Conservation (phyloP, 148 eudicot species). For the Euryodendron excelsum region DNA sequence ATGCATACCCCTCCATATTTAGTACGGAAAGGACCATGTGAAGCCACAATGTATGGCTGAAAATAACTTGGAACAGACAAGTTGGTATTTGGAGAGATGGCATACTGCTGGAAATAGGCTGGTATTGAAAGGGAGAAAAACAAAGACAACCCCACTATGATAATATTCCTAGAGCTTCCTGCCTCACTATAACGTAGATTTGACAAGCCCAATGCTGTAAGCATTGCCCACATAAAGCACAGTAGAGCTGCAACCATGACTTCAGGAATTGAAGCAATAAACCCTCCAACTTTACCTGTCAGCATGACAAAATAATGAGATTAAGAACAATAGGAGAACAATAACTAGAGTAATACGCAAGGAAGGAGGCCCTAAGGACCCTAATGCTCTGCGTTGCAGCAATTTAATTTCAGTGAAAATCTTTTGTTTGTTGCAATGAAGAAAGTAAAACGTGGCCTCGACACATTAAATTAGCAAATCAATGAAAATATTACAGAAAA, state of each 20-base stretch:
- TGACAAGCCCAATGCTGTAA: constrained; percentile 87
- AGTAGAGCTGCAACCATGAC: constrained; percentile 95
- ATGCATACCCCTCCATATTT: constrained; percentile 78
- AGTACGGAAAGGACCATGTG: constrained; percentile 88
- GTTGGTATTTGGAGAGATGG: constrained; percentile 73
- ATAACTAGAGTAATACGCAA: background rate
- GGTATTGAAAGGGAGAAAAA: constrained; percentile 86
- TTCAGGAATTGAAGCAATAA: constrained; percentile 91
- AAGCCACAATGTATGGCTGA: constrained; percentile 84
- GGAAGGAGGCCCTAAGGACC: no score
- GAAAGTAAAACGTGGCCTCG: background rate
- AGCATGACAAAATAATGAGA: constrained; percentile 3
- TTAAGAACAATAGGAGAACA: background rate
- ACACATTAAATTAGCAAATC: background rate
- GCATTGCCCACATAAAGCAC: constrained; percentile 99
- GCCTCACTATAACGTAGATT: constrained; percentile 95
- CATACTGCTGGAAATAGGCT: constrained; percentile 95
- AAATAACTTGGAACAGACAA: constrained; percentile 76
- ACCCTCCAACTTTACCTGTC: constrained; percentile 96
- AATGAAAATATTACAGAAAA: background rate
- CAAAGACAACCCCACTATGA: constrained; percentile 84
- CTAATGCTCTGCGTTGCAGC: background rate
- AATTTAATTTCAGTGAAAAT: no score
- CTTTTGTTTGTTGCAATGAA: no score
- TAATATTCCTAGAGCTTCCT: constrained; percentile 95